These are phyloP conservation scores for Rhododendron vialii DNA, from an alignment of 148 eudicot genomes.

Conservation along the genomic window DNA sequence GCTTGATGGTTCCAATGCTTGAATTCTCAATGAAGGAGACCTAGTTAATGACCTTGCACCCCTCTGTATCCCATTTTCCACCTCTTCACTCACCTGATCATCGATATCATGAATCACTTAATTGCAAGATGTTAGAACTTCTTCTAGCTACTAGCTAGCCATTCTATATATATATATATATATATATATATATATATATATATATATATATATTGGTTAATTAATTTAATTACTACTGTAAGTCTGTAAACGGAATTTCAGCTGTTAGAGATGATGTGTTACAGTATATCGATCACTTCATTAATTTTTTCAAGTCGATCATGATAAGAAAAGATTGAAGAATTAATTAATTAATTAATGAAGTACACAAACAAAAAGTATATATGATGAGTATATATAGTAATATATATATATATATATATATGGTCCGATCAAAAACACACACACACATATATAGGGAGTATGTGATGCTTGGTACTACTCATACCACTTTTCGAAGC, in stretches of 20 bases:
- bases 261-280: too few species aligned
- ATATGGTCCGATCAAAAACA: neutral
- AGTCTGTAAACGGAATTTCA: too few species aligned
- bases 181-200: too few species aligned
- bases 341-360: neutral
- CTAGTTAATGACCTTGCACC: constrained; percentile 23
- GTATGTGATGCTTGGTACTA: neutral
- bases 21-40: constrained; percentile 37
- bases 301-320: neutral
- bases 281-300: too few species aligned
- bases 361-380: neutral
- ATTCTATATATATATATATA: too few species aligned
- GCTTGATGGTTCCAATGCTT: constrained; percentile 36
- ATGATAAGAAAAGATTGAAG: neutral
- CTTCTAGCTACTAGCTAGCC: too few species aligned
- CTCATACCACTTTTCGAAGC: constrained; percentile 67
- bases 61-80: constrained; percentile 39
- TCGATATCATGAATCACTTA: neutral
- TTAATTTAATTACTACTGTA: too few species aligned
- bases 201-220: too few species aligned
- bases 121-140: neutral
- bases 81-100: constrained; percentile 59
- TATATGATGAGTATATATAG: neutral
- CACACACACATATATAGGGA: neutral
- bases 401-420: neutral